Evolutionary conservation across 148 eudicot species (phyloP), one percentile per base, ranked within the genome.

Genomic region (Fagopyrum esculentum): DNA sequence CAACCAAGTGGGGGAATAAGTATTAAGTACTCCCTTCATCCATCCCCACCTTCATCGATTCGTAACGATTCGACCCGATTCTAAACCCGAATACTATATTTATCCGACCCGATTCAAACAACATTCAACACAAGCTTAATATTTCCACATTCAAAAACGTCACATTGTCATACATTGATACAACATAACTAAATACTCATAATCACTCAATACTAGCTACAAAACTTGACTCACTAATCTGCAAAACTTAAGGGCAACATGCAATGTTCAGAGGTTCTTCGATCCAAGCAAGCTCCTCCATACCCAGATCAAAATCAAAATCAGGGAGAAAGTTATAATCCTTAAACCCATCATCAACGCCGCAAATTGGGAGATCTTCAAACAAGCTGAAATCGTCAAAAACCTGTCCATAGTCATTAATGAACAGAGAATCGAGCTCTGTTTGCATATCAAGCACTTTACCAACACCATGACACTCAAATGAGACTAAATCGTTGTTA

Each of bases 241-340:
- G 87, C 98, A 90, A 93, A 93, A 93, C 86, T 92, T 81, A 86
- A 35, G 78, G 84, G 82, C 98, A 93, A 85, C 98, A 89, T 48
- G 95, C 86, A 43, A 92, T 79, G 74, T 85, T 90, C 71, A 83
- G 79, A 60, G 94, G 84, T 81, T 84, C 82, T 64, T 85, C 93
- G 47, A 85, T 86, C 85, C 82, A 86, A 17, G 84, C 74, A 43
- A 87, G 78, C 4, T 86, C 91, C 35, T 88, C 96, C 0, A 78
- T 77, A 9, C 86, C 87, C 12, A 90, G 78, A 70, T 88, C 91
- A 17, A 91, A 86, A 76, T 91, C 90, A 47, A 87, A 84, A 76
- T 88, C 91, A 26, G 91, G 94, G 72, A 91, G 88, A 26, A 74
- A 90, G 48, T 72, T 78, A 16, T 46, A 76, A 15, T 69, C 81